Conservation (phyloP, 1,139 yeast species). For the Nematodospora anomalae region DNA sequence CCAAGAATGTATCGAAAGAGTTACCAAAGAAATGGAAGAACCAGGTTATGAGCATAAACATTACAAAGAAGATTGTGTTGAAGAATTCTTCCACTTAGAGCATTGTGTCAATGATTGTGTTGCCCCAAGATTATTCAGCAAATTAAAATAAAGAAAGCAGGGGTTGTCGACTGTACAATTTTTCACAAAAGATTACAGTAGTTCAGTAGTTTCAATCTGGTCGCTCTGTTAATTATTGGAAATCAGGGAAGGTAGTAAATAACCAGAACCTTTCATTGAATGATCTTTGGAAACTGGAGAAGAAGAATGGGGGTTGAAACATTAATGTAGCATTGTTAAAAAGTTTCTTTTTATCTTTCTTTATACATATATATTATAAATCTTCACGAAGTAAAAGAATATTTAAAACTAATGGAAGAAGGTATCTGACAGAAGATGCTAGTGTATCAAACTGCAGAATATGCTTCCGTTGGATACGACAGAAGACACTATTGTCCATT, state of each 20-base stretch:
- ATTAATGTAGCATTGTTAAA: neutral
- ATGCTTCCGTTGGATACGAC: no score
- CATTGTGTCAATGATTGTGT: constrained; percentile 93
- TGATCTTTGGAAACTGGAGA: no score
- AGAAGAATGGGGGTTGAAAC: neutral
- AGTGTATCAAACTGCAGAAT: no score
- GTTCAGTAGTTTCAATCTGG: no score
- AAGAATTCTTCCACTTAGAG: constrained; percentile 95
- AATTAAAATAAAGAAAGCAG: constrained; percentile 58
- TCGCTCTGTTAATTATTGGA: no score
- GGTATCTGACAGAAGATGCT: no score
- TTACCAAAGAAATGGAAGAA: constrained; percentile 80
- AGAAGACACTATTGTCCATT: no score
- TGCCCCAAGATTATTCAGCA: constrained; percentile 86
- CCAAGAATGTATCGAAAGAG: constrained; percentile 94
- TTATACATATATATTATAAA: no score
- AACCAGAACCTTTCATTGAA: no score
- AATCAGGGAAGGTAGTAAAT: no score
- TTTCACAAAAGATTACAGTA: no score
- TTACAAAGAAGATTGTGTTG: constrained; percentile 96
- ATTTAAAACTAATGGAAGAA: no score
- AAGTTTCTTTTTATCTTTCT: neutral
- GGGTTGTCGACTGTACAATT: neutral
- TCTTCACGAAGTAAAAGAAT: neutral
- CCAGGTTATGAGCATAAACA: constrained; percentile 74